Evolutionary conservation across 441 rosid genomes (phyloP).

Genomic region (Flueggea neowawraea): DNA sequence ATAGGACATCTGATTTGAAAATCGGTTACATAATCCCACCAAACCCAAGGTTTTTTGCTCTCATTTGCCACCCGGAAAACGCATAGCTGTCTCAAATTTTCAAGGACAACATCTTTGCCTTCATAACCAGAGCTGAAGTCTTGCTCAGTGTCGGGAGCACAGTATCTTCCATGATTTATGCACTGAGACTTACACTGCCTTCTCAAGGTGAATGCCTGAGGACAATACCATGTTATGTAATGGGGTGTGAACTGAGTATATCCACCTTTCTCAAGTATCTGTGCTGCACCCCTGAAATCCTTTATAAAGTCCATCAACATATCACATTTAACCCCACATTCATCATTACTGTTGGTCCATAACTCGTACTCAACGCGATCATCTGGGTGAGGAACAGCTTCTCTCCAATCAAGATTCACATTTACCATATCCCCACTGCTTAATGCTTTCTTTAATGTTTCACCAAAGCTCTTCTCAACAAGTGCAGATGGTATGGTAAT

Average conservation of each 20-base stretch:
- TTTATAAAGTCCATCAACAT: slow-evolving; percentile 91
- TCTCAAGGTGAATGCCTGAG: slow-evolving; percentile 87
- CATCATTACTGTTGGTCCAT: slow-evolving; percentile 97
- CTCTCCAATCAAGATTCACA: slow-evolving; percentile 99
- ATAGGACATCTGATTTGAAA: slow-evolving; percentile 97
- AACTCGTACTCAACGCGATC: slow-evolving; percentile 94
- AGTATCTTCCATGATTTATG: slow-evolving; percentile 93
- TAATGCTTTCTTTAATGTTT: slow-evolving; percentile 63
- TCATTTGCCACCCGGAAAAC: slow-evolving; percentile 84
- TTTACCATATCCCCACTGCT: slow-evolving; percentile 83
- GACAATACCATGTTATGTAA: slow-evolving; percentile 96
- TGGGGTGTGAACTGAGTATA: slow-evolving; percentile 92
- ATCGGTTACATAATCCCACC: slow-evolving; percentile 99
- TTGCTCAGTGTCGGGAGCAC: slow-evolving; percentile 99
- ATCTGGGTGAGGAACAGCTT: slow-evolving; percentile 98
- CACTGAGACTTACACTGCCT: slow-evolving; percentile 98
- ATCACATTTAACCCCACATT: slow-evolving; percentile 90
- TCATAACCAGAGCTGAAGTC: slow-evolving; percentile 90
- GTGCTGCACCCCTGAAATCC: slow-evolving; percentile 88
- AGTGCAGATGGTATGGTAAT: slow-evolving; percentile 99
- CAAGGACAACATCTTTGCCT: slow-evolving; percentile 91
- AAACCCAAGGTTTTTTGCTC: slow-evolving; percentile 75
- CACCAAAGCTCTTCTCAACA: slow-evolving; percentile 75
- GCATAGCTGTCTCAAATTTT: slow-evolving; percentile 89
- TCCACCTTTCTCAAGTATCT: slow-evolving; percentile 93